Base-by-base conservation (phyloP, 257 asterid genomes). In the Catharanthus roseus region DNA sequence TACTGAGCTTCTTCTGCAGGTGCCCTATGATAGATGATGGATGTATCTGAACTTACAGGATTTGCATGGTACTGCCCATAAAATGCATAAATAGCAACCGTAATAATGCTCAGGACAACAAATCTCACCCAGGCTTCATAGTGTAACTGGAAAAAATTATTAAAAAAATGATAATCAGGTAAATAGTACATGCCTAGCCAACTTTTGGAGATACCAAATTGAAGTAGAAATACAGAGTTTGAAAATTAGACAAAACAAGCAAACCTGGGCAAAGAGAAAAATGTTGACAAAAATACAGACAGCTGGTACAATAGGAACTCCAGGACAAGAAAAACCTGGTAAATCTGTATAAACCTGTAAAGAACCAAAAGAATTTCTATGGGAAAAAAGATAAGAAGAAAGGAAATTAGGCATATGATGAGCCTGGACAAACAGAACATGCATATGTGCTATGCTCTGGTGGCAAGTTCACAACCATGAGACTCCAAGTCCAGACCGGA, bases 41-140 rank as follows among this genome's bases (percentile, higher is more conserved):
- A 79, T 69, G 72, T 73, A 67, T 84, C 80, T 76, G 95, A 79
- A 92, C 96, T 86, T 82, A 81, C 88, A 72, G 89, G 90, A 66
- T 85, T 79, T 58, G 97, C 97, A 72, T 89, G 96, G 76, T 85
- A 82, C 86, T 93, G 98, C 77, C 98, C 96, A 44, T 93, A 93
- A 60, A 82, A 82, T 67, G 96, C 96, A 79, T 93, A 93, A 45
- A 88, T 47, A 38, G 86, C 89, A 69, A 93, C 83, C 68, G 86
- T 29, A 69, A 90, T 68, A 66, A 89, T 72, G 89, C 92, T 89
- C 72, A 93, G 83, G 75, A 82, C 80, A 16, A 84, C 86, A 80
- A 93, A 93, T 85, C 98, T 89, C 79, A 81, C 88, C 98, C 97
- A 90, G 67, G 95, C 98, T 88, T 93, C 98, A 74, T 84, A 78